A percentile compares a stretch with the other conserved stretches of the same genome.
Evolutionary conservation across 2,329 filamentous ascomycete genomes (phyloP).

Genomic region (Venturia aucupariae): DNA sequence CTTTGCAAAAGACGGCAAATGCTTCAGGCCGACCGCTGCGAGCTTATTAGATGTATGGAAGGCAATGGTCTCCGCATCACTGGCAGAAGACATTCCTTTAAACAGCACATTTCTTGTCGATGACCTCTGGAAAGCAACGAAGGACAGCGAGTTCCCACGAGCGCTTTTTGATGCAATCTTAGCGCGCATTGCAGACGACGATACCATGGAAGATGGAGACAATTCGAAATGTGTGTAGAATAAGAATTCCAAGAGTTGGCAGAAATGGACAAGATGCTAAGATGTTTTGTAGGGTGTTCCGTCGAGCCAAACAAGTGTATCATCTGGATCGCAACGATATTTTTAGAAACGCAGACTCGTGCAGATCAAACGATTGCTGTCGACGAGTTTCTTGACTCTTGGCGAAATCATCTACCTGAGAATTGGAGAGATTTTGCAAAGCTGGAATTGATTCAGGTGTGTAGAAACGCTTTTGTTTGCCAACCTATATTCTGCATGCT

Average conservation of each 20-base stretch:
- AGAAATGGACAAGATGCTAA: not conserved
- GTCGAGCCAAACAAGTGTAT: slow-evolving; percentile 17
- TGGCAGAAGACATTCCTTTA: slow-evolving; percentile 33
- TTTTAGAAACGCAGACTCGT: slow-evolving; percentile 31
- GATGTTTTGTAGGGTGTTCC: slow-evolving; percentile 9
- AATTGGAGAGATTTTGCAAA: slow-evolving; percentile 28
- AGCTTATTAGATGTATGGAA: slow-evolving; percentile 42
- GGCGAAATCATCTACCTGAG: slow-evolving; percentile 37
- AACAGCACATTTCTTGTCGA: slow-evolving; percentile 27
- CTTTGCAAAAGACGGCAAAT: slow-evolving; percentile 37
- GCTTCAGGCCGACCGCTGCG: slow-evolving; percentile 40
- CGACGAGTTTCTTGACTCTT: slow-evolving; percentile 28
- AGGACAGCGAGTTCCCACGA: slow-evolving; percentile 31
- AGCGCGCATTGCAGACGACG: slow-evolving; percentile 21
- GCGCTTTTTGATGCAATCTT: slow-evolving; percentile 30
- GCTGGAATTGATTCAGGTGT: slow-evolving; percentile 14
- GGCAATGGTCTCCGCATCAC: slow-evolving; percentile 31
- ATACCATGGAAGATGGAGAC: slow-evolving; percentile 5
- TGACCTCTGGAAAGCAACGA: slow-evolving; percentile 25
- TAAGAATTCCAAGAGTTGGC: not conserved
- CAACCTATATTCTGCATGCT: not conserved
- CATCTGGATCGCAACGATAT: slow-evolving; percentile 31
- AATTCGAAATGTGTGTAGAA: slow-evolving; percentile 20
- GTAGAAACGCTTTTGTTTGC: not conserved
- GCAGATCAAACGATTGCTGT: slow-evolving; percentile 24